Base-by-base conservation (phyloP, 495 filamentous ascomycete genomes). In the Penicillium argentinense region DNA sequence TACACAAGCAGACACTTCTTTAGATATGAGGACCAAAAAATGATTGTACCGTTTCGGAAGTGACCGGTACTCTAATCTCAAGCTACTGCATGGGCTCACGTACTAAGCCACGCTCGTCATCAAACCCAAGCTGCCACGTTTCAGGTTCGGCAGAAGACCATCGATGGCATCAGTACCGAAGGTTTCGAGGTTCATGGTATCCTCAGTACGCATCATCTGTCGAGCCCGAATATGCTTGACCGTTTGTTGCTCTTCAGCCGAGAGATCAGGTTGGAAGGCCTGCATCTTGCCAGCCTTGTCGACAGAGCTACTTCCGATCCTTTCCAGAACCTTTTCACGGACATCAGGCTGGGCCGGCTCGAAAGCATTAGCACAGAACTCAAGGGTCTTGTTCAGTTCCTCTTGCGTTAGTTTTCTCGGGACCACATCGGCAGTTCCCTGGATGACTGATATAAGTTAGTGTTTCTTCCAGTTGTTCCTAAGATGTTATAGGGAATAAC, bases 331-430 rank as follows among this genome's bases (percentile, higher is more conserved):
- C 0, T 46, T 46, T 5, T 65, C 42, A 21, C 57, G 54, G 23
- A 60, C 28, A 17, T 61, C 66, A 0, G 52, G 14, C 1, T 51
- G 33, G 21, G 67, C 43, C 17, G 53, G 43, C 2, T 52, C 32
- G 33, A 69, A 66, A 5, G 68, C 60, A n/a, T 51, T 39, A 42
- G 59, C 48, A 45, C 61, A 66, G 54, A 76, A 74, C 24, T 73
- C 59, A n/a, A 76, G 39, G 3, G 69, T 57, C 19, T 73, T 53
- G 24, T 27, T 68, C 60, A 3, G 30, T 48, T 42, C 68, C 52
- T 0, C 63, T 58, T 1, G 64, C 48, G 30, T 68, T 63, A 26
- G 39, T 51, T n/a, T 59, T 49, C n/a, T n/a, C n/a, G n/a, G n/a
- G n/a, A n/a, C n/a, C 23, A 48, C 56, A 40, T 71, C 72, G 9